Conservation (phyloP, 352 stramenopile genomes). For the Pythium biforme region DNA sequence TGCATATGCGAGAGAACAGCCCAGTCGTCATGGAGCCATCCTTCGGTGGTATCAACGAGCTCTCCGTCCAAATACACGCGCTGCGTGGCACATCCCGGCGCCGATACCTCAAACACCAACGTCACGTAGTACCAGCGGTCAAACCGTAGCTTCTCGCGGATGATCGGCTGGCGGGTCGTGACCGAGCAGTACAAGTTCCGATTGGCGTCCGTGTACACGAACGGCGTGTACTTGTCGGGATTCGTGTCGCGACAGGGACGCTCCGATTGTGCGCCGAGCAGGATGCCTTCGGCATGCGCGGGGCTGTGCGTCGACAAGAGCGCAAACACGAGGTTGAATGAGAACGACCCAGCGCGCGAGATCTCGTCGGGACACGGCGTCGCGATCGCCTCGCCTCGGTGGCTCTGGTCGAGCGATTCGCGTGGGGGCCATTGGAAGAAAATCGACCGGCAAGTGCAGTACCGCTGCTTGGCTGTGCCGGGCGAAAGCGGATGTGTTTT, state of each 20-base stretch:
- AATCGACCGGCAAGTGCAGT: not conserved
- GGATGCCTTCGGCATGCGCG: conserved; percentile 12
- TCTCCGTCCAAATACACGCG: not conserved
- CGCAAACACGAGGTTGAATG: not conserved
- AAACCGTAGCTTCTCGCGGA: not conserved
- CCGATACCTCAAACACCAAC: not conserved
- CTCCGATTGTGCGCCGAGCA: conserved; percentile 43
- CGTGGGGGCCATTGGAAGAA: too few species aligned
- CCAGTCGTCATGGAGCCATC: not conserved
- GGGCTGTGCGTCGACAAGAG: not conserved
- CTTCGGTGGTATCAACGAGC: not conserved
- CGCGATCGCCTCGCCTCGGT: not conserved
- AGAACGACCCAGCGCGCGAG: not conserved
- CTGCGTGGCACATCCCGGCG: not conserved
- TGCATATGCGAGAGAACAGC: not conserved
- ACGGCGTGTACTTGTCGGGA: too few species aligned
- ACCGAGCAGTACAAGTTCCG: conserved; percentile 40
- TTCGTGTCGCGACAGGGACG: too few species aligned
- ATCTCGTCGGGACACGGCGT: not conserved
- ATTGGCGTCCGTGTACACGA: conserved; percentile 33
- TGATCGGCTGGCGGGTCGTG: conserved; percentile 16
- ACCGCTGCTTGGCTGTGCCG: not conserved
- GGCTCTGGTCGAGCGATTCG: too few species aligned
- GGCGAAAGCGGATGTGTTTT: too few species aligned
- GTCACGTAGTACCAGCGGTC: conserved; percentile 53